These are phyloP conservation scores for Cladophialophora bantiana DNA, from an alignment of 2,329 filamentous ascomycete species.

Conservation along the genomic window DNA sequence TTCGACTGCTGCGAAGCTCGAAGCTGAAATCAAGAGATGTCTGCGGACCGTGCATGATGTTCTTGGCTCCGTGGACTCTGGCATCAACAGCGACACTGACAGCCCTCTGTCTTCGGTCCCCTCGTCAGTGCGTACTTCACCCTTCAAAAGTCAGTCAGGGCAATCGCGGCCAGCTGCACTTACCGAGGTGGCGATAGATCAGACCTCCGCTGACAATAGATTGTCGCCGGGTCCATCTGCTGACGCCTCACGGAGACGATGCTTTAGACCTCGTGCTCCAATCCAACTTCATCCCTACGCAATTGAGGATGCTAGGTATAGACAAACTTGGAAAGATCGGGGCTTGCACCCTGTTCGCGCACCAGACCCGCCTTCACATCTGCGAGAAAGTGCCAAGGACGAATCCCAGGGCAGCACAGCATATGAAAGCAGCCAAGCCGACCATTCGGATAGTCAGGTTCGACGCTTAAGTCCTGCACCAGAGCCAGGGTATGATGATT, in stretches of 20 bases:
- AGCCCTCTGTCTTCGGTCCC: constrained; percentile 37
- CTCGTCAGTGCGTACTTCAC: constrained; percentile 24
- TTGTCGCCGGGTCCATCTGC: neutral
- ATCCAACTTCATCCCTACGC: constrained; percentile 59
- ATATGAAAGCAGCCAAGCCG: constrained; percentile 30
- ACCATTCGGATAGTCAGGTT: constrained; percentile 22
- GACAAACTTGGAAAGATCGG: constrained; percentile 49
- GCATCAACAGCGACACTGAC: constrained; percentile 26
- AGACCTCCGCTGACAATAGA: neutral
- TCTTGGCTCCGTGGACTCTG: constrained; percentile 14
- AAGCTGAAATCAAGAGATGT: constrained; percentile 31
- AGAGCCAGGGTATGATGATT: constrained; percentile 46
- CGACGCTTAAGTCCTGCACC: constrained; percentile 39
- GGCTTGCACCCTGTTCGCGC: constrained; percentile 54
- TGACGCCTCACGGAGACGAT: constrained; percentile 15
- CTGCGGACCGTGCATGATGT: constrained; percentile 29
- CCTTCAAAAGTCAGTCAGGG: neutral
- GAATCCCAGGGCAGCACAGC: constrained; percentile 35
- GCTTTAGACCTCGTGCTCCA: constrained; percentile 53
- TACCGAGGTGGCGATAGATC: neutral
- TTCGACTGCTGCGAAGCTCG: constrained; percentile 24
- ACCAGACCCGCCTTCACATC: constrained; percentile 27
- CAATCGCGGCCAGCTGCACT: neutral
- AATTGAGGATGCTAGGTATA: constrained; percentile 55
- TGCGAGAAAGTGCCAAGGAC: constrained; percentile 12